Evolutionary conservation across 225 moss, liverwort and hornwort species (phyloP).

Genomic region (Bryum argenteum): DNA sequence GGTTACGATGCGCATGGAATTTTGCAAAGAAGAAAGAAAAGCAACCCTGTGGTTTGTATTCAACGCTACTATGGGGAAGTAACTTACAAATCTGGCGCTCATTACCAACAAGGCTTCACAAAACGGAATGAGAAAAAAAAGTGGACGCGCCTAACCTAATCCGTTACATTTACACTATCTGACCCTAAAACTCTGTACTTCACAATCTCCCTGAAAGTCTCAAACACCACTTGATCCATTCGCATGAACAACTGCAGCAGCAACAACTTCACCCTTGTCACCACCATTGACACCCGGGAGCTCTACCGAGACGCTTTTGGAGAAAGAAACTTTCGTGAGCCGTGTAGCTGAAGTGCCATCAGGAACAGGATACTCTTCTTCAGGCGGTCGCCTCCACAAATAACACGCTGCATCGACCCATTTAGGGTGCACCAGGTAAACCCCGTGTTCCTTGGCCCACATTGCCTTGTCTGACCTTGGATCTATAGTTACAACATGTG

Average conservation of each 20-base stretch:
- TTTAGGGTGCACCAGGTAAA: conserved; percentile 77
- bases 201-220: conserved; percentile 29
- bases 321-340: conserved; percentile 53
- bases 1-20: conserved; percentile 4
- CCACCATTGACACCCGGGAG: conserved; percentile 19
- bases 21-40: conserved; percentile 6
- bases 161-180: conserved; percentile 37
- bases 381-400: conserved; percentile 77
- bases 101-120: conserved; percentile 18
- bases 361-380: conserved; percentile 73
- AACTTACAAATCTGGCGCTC: conserved; percentile 33
- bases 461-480: conserved; percentile 75
- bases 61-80: conserved; percentile 15
- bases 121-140: conserved; percentile 10
- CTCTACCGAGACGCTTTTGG: conserved; percentile 58
- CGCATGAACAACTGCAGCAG: conserved; percentile 33
- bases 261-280: conserved; percentile 30
- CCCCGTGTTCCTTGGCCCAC: conserved; percentile 74
- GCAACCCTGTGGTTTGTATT: conserved; percentile 16
- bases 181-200: conserved; percentile 16
- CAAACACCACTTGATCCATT: conserved; percentile 39
- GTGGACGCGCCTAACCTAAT: conserved; percentile 30
- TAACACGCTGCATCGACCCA: conserved; percentile 98
- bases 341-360: conserved; percentile 47
- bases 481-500: conserved; percentile 86